Base-by-base conservation (phyloP, 2,329 filamentous ascomycete species). In the Escovopsis sp. region DNA sequence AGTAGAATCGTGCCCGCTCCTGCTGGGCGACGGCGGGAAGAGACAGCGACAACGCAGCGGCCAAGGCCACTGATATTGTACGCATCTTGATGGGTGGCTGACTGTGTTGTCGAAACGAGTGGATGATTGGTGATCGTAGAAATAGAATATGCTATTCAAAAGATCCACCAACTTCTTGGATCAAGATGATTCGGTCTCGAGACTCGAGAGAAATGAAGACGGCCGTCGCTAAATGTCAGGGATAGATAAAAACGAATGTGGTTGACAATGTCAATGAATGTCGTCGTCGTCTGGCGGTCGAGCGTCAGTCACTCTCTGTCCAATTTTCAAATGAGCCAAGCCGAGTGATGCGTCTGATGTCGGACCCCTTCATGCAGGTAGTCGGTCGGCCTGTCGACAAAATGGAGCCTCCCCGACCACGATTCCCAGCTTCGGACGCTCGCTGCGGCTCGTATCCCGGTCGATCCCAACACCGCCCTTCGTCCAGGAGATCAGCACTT, bases 251-350 rank as follows among this genome's bases (percentile, higher is more conserved):
- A 74, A 71, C 64, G 72, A 76, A 63, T 72, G 72, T 72, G 73
- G 65, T 71, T 74, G 72, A 74, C 70, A 64, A 57, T 63, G 63
- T 68, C 66, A 72, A 74, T 54, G 67, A 73, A 62, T 57, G 70
- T 68, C 51, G 45, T 68, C 51, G 45, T 57, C 54, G 33, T 58
- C 29, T 2, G 11, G 20, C 20, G 14, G 11, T 39, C 10, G 13
- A 20, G 20, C 4, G 46, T 53, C 39, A 53, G 51, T 40, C 4
- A 13, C 7, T n/a, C 12, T 37, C 25, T n/a, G 30, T 39, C n/a
- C 25, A 29, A 7, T 9, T 12, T 14, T 20, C 8, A 7, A 39
- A 29, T 31, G 11, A 8, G 37, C 9, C 20, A 35, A 35, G 12
- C 20, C 14, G n/a, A 11, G 20, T 20, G 20, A 20, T 20, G 20